Base-by-base conservation (phyloP, 2,329 filamentous ascomycete species). In the Aspergillus quadricinctus region DNA sequence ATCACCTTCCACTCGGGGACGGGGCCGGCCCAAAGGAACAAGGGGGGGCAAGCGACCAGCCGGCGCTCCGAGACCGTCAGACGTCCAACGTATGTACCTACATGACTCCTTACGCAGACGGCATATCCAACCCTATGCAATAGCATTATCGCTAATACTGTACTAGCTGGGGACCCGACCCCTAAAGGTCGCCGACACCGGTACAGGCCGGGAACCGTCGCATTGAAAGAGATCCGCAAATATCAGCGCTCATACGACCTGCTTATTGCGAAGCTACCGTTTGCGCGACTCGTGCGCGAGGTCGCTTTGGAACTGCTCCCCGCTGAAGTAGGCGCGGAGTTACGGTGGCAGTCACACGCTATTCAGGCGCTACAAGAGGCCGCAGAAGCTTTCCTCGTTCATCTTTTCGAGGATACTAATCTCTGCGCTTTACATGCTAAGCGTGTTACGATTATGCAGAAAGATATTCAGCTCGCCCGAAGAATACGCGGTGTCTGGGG, bases 391-490 rank as follows among this genome's bases (percentile, higher is more conserved):
- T 97, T 96, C 76, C 82, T 97, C 65, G 89, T 97, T 57, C 92
- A 96, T 71, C 80, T 97, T n/a, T 97, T 97, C 70, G 92, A 97
- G 73, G 91, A 96, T 76, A 90, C 90, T 63, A 97, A 97, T 78
- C 83, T 97, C 45, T 97, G 93, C 78, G 94, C 93, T 61, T 92
- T 97, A 66, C 93, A 97, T 77, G 94, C 93, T 60, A 97, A 96
- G 80, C 83, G 93, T 72, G 92, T 97, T 53, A 97, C 93, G 41
- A 96, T 97, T 67, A 93, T 96, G 90, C 92, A 94, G 76, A 96
- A 96, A 78, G 94, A 97, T 75, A 96, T 99, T 67, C 93, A 97
- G 77, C 83, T 97, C 58, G 93, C 93, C 21, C 80, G 89, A 67
- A 79, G 89, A 63, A 92, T 93, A 76, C 81, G 89, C 52, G 89